Evolutionary conservation across 2,329 filamentous ascomycete species (phyloP), one percentile per base, ranked within the genome.

Genomic region (Ophiocordyceps camponoti-saundersi): DNA sequence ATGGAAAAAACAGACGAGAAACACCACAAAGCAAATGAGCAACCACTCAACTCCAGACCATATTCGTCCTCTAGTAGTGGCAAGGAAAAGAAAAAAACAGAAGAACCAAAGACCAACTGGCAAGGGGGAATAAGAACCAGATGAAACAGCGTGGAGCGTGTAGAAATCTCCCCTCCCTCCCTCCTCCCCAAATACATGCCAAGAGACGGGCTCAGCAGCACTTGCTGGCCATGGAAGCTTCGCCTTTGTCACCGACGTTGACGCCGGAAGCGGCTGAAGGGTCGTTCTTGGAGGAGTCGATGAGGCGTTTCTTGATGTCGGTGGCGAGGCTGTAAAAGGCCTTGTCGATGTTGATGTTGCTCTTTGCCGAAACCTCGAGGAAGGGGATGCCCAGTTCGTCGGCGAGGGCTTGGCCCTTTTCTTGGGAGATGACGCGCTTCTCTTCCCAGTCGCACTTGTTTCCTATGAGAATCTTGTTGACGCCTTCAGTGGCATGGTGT

Each of bases 391-490:
- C 88, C 50, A 98, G 81, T 68, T 96, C 92, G 67, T 95, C 85
- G 49, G 92, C 92, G 48, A 98, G 78, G 54, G 82, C 82, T 66
- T 98, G 89, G 57, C 92, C 92, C 61, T 88, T 83, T 65, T 95
- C 89, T 50, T 85, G 94, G 45, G 86, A 88, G 41, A 98, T 85
- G 47, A 85, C 88, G 56, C 92, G 83, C 76, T 96, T 96, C 70
- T 98, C 92, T 68, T 96, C 92, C 92, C 92, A 96, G 68, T 98
- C 92, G 70, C 92, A 98, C 71, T 98, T 98, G 77, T 98, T 98
- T 64, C 92, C 92, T 56, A 98, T 95, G 55, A 98, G 78, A 62
- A 98, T 96, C 75, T 96, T 98, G 79, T 96, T 95, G 62, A 98
- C 92, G 59, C 92, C 92, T 70, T 96, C 92, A 58, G 87, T 95